Conservation (phyloP, 2,329 filamentous ascomycete species). For the Clonostachys byssicola region DNA sequence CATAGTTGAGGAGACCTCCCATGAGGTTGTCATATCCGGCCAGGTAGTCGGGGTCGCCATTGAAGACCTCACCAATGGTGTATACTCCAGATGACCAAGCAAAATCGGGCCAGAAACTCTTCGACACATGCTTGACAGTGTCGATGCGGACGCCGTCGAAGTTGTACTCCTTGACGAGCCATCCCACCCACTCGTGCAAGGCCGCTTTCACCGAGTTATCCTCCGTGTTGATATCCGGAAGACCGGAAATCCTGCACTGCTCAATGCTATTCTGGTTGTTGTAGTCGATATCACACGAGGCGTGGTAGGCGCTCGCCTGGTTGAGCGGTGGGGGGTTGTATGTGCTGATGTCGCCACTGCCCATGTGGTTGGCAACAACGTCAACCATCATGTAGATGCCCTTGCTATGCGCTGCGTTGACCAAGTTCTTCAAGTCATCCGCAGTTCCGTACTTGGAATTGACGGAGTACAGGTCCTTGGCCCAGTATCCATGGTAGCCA, state of each 20-base stretch:
- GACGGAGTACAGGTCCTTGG: conserved; percentile 41
- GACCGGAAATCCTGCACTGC: conserved; percentile 49
- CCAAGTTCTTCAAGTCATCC: conserved; percentile 53
- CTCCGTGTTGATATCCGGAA: conserved; percentile 60
- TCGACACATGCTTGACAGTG: conserved; percentile 57
- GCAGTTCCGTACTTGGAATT: conserved; percentile 56
- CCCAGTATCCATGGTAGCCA: conserved; percentile 54
- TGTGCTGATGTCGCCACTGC: conserved; percentile 42
- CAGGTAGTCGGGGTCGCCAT: conserved; percentile 46
- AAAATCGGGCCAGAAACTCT: conserved; percentile 53
- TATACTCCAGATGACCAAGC: conserved; percentile 51
- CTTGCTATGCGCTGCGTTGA: conserved; percentile 52
- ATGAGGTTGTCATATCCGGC: conserved; percentile 48
- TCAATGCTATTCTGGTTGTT: conserved; percentile 39
- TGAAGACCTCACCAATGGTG: conserved; percentile 55
- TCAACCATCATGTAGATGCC: conserved; percentile 55
- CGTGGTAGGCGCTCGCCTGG: conserved; percentile 53
- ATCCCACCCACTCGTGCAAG: conserved; percentile 55
- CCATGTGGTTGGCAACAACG: conserved; percentile 56
- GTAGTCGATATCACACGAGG: conserved; percentile 55
- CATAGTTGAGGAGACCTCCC: conserved; percentile 59
- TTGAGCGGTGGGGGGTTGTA: conserved; percentile 40
- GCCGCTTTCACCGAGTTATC: conserved; percentile 38
- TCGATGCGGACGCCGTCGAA: conserved; percentile 61
- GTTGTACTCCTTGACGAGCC: conserved; percentile 53